Conservation (phyloP, 1,139 yeast genomes). For the Geotrichum phurueaensis region DNA sequence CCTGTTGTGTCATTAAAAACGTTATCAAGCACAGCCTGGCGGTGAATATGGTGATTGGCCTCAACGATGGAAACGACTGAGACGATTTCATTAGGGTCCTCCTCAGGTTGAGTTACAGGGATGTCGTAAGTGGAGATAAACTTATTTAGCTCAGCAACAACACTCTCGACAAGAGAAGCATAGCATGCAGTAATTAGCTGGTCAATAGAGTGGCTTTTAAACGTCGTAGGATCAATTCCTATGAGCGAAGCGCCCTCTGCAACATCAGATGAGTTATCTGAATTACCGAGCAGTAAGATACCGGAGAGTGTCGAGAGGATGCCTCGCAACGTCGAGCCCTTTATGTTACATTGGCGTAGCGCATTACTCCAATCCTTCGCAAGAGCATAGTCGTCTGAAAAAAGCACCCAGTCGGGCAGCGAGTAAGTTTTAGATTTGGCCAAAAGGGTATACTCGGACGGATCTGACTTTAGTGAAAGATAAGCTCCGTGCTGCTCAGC, state of each 20-base stretch:
- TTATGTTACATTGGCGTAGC: slow-evolving; percentile 33
- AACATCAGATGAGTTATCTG: slow-evolving; percentile 27
- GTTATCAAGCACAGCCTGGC: slow-evolving; percentile 28
- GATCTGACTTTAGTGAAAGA: slow-evolving; percentile 31
- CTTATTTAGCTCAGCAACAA: slow-evolving; percentile 34
- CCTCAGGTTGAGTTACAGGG: slow-evolving; percentile 21
- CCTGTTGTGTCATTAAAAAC: slow-evolving; percentile 37
- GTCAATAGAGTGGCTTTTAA: slow-evolving; percentile 28
- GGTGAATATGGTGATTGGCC: slow-evolving; percentile 26
- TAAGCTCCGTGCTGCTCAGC: slow-evolving; percentile 31
- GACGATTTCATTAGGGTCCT: slow-evolving; percentile 31
- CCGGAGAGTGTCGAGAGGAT: slow-evolving; percentile 38
- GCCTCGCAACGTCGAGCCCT: slow-evolving; percentile 33
- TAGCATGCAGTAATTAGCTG: slow-evolving; percentile 35
- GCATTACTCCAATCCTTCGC: slow-evolving; percentile 41
- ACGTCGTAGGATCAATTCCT: slow-evolving; percentile 34
- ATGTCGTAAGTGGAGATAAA: slow-evolving; percentile 31
- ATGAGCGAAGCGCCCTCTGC: slow-evolving; percentile 39
- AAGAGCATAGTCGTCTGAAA: slow-evolving; percentile 36
- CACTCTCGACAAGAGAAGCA: slow-evolving; percentile 31
- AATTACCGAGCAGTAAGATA: slow-evolving; percentile 36
- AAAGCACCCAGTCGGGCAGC: slow-evolving; percentile 35
- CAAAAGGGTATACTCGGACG: slow-evolving; percentile 33
- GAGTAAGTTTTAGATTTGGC: slow-evolving; percentile 29
- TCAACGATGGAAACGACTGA: slow-evolving; percentile 37